Percentiles rank a stretch among this genome's conserved stretches.
These are phyloP conservation scores for Saprolegnia parasitica DNA, from an alignment of 352 stramenopile species.

Conservation along the genomic window DNA sequence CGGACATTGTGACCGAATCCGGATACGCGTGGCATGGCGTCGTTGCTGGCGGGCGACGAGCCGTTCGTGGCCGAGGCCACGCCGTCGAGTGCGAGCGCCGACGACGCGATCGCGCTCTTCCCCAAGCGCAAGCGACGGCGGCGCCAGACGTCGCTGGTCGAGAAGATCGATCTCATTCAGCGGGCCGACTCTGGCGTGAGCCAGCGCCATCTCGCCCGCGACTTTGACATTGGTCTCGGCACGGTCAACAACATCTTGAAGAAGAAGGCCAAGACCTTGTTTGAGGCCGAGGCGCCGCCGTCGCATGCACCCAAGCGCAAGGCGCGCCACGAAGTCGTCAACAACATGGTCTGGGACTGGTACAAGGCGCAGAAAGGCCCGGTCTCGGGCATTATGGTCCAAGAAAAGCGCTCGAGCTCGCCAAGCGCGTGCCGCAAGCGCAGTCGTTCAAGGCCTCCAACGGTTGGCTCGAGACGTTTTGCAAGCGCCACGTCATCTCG, in stretches of 20 bases:
- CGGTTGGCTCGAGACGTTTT: constrained; percentile 30
- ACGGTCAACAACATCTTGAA: constrained; percentile 30
- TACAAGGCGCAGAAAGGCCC: constrained; percentile 14
- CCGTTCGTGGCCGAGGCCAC: not conserved
- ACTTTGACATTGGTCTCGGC: constrained; percentile 28
- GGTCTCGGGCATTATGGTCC: constrained; percentile 13
- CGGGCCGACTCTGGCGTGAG: constrained; percentile 19
- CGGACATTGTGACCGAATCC: too few relatives aligned
- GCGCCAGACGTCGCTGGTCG: constrained; percentile 16
- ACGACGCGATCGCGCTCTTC: not conserved
- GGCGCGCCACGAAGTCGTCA: constrained; percentile 13
- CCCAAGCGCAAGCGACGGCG: constrained; percentile 19
- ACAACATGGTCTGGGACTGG: constrained; percentile 29
- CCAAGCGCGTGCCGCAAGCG: constrained; percentile 18
- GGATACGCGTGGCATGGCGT: too few relatives aligned
- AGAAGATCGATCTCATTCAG: constrained; percentile 28
- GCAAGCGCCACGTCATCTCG: constrained; percentile 29
- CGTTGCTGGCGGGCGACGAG: too few relatives aligned
- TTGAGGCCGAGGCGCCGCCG: constrained; percentile 9
- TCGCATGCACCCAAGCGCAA: constrained; percentile 16
- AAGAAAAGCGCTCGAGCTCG: constrained; percentile 27
- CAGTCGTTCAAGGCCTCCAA: constrained; percentile 29
- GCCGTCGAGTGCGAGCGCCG: not conserved
- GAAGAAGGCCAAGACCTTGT: constrained; percentile 23
- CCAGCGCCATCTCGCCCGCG: constrained; percentile 18